Conservation (phyloP, 805 yeast genomes). For the Kodamaea laetipori region DNA sequence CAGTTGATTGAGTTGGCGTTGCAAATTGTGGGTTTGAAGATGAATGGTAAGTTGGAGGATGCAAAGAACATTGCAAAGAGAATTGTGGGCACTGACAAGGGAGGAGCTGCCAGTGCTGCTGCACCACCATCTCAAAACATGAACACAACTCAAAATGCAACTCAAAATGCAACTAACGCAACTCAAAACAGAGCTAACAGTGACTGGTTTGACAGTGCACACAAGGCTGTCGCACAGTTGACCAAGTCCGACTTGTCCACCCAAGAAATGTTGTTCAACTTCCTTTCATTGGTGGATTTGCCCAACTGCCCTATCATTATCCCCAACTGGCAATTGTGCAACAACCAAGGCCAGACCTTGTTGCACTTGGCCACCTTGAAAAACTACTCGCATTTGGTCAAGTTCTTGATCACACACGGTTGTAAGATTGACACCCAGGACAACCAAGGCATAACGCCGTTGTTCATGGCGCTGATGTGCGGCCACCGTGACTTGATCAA, state of each 20-base stretch:
- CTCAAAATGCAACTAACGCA: no score
- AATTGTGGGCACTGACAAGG: constrained; percentile 69
- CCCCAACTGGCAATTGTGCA: constrained; percentile 82
- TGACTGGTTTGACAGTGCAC: constrained; percentile 57
- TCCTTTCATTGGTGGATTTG: constrained; percentile 60
- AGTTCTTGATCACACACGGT: constrained; percentile 66
- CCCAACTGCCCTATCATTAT: constrained; percentile 61
- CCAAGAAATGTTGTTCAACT: constrained; percentile 51
- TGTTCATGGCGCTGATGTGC: constrained; percentile 79
- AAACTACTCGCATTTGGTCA: constrained; percentile 64
- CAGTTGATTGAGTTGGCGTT: constrained; percentile 93
- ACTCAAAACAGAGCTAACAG: constrained; percentile 24
- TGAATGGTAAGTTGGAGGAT: constrained; percentile 95
- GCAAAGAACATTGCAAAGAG: constrained; percentile 91
- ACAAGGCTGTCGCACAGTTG: constrained; percentile 50
- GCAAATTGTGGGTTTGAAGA: constrained; percentile 94
- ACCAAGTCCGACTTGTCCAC: constrained; percentile 48
- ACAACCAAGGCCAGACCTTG: constrained; percentile 82
- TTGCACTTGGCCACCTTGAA: constrained; percentile 81
- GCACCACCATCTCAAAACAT: constrained; percentile 23
- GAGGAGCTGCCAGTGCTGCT: constrained; percentile 19
- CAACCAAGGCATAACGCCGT: constrained; percentile 79
- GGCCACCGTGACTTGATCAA: constrained; percentile 72
- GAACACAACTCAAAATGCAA: constrained; percentile 8
- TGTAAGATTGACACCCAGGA: constrained; percentile 73